phyloP scores from a whole-genome alignment of 2,329 filamentous ascomycete species.

The Lecanicillium sp. region DNA sequence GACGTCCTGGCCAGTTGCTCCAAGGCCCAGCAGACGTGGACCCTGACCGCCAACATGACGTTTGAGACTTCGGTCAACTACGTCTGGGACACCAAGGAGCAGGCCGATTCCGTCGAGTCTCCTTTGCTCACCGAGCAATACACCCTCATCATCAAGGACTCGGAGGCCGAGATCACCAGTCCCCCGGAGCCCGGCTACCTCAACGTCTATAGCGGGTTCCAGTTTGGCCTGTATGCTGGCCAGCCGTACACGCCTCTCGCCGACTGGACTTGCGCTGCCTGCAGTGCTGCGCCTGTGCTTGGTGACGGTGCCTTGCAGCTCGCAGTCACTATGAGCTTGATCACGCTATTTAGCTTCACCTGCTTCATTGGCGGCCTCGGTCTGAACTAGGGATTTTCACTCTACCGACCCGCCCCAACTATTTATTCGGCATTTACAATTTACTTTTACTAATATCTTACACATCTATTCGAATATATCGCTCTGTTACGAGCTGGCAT shows the following conservation, averaged over 20 bases:
- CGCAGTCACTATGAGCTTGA: conserved; percentile 43
- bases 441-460: conserved; percentile 4
- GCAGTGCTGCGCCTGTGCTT: conserved; percentile 42
- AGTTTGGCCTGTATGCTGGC: conserved; percentile 50
- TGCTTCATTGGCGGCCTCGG: conserved; percentile 53
- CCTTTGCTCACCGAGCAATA: conserved; percentile 49
- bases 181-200: conserved; percentile 49
- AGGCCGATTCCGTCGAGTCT: conserved; percentile 34
- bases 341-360: conserved; percentile 54
- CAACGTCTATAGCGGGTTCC: conserved; percentile 37
- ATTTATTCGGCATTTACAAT: background rate
- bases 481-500: background rate
- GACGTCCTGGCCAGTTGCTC: conserved; percentile 53
- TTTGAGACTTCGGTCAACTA: conserved; percentile 42
- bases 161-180: conserved; percentile 42
- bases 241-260: conserved; percentile 42
- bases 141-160: conserved; percentile 55
- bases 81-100: conserved; percentile 50
- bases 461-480: conserved; percentile 1
- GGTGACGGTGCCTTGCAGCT: conserved; percentile 42
- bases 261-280: conserved; percentile 50
- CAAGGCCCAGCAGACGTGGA: conserved; percentile 45
- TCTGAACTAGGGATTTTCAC: conserved; percentile 18
- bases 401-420: background rate
- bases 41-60: conserved; percentile 56